A percentile compares a stretch with the other conserved stretches of the same genome.
phyloP scores from a whole-genome alignment of 2,329 filamentous ascomycete genomes.

The Thielaviopsis ethacetica region DNA sequence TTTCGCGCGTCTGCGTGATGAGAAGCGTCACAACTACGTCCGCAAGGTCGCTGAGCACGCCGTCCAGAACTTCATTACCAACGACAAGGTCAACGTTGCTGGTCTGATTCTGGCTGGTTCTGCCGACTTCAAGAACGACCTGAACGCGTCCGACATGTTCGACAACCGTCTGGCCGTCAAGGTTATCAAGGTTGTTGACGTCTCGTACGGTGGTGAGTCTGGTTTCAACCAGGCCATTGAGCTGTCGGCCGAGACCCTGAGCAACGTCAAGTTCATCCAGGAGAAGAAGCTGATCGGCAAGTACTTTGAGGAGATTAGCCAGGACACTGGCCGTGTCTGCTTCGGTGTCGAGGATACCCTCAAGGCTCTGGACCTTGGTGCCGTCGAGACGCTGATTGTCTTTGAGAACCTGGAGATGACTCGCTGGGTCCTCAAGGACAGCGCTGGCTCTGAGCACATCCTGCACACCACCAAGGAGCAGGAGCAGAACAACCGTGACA shows the following conservation, averaged over 20 bases:
- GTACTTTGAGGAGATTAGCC: constrained; percentile 98
- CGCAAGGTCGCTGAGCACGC: constrained; percentile 96
- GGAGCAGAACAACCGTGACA: constrained; percentile 56
- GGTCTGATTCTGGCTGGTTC: constrained; percentile 92
- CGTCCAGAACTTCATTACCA: constrained; percentile 97
- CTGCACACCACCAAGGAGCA: constrained; percentile 72
- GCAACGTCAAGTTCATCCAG: constrained; percentile 99
- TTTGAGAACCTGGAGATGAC: constrained; percentile 95
- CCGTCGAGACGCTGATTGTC: constrained; percentile 85
- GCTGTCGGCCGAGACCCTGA: constrained; percentile 80
- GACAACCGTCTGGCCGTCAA: constrained; percentile 80
- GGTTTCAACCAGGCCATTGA: constrained; percentile 99
- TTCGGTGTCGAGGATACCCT: constrained; percentile 97
- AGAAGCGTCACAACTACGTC: constrained; percentile 99
- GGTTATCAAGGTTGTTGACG: constrained; percentile 98
- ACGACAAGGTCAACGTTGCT: constrained; percentile 95
- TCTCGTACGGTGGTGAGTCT: constrained; percentile 97
- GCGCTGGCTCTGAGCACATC: constrained; percentile 52
- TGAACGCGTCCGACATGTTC: constrained; percentile 96
- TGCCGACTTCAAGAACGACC: constrained; percentile 98
- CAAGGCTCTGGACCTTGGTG: constrained; percentile 90
- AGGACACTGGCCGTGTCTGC: constrained; percentile 91
- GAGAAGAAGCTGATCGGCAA: constrained; percentile 99
- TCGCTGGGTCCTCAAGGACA: constrained; percentile 76
- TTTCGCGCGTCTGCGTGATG: constrained; percentile 98